A percentile compares a stretch with the other conserved stretches of the same genome.
Conservation (phyloP, 2,329 filamentous ascomycete species). For the Cryphonectria parasitica region DNA sequence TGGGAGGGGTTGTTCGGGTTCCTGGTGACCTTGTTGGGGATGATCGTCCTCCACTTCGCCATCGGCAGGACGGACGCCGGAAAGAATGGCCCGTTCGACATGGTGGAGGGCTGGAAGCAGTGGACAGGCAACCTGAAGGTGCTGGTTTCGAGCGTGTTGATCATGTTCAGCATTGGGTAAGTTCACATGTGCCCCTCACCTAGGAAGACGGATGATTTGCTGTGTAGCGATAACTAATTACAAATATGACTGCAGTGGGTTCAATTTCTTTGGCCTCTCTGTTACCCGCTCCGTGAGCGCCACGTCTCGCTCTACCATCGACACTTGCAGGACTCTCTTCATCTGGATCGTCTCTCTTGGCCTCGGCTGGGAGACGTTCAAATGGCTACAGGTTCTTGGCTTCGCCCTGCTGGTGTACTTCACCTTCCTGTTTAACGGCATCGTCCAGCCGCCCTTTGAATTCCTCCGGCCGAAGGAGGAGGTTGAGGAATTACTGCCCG, state of each 20-base stretch:
- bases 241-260: conserved; percentile 64
- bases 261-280: conserved; percentile 97
- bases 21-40: conserved; percentile 73
- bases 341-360: conserved; percentile 96
- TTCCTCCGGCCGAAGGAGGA: conserved; percentile 61
- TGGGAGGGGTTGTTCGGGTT: conserved; percentile 98
- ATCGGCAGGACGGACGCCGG: conserved; percentile 78
- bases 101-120: conserved; percentile 81
- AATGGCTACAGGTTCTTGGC: conserved; percentile 90
- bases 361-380: conserved; percentile 96
- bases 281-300: conserved; percentile 90
- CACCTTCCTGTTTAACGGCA: conserved; percentile 94
- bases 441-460: conserved; percentile 81
- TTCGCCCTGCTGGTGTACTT: conserved; percentile 93
- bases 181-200: conserved; percentile 38
- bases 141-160: conserved; percentile 77
- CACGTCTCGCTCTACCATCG: conserved; percentile 92
- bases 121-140: conserved; percentile 74
- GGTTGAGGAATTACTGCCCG: conserved; percentile 71
- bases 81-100: conserved; percentile 84
- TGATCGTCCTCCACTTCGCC: conserved; percentile 77
- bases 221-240: conserved; percentile 22
- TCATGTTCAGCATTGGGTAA: conserved; percentile 98
- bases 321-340: conserved; percentile 95
- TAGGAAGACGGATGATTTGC: conserved; percentile 30